Evolutionary conservation across 331 rosid species (phyloP).

Genomic region (Acacia pycnantha): DNA sequence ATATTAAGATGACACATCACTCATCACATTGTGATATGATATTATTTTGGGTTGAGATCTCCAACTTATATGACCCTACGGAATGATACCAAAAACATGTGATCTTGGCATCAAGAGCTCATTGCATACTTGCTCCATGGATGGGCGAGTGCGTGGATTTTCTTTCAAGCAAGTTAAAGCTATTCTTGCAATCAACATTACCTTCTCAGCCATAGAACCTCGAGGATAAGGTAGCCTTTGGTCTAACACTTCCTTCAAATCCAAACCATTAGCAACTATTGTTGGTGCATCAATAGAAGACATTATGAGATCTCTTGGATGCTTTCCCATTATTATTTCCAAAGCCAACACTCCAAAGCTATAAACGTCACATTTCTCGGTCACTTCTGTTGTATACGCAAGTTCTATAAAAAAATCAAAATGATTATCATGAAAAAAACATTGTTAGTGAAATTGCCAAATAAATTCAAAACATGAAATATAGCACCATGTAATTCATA

Average conservation of each 20-base stretch:
- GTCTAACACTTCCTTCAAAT: not conserved
- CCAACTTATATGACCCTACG: not conserved
- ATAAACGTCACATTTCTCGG: slow-evolving; percentile 27
- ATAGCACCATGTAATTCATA: no score
- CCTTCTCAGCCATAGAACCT: not conserved
- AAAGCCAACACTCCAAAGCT: slow-evolving; percentile 15
- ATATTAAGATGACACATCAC: no score
- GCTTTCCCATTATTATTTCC: slow-evolving; percentile 37
- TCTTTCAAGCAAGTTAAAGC: slow-evolving; percentile 15
- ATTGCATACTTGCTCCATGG: slow-evolving; percentile 30
- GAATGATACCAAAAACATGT: not conserved
- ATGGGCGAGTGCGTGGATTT: slow-evolving; percentile 13
- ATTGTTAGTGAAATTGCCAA: not conserved
- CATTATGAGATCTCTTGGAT: slow-evolving; percentile 25
- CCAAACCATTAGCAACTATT: not conserved
- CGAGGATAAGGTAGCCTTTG: not conserved
- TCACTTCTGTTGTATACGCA: not conserved
- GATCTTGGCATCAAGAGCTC: not conserved
- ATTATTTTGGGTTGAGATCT: not conserved
- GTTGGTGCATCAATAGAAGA: not conserved
- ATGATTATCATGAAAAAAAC: not conserved
- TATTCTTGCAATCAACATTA: not conserved
- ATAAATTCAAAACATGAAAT: not conserved
- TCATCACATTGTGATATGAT: no score
- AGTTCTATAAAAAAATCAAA: not conserved